A percentile compares a stretch with the other conserved stretches of the same genome.
Conservation (phyloP, 2,329 filamentous ascomycete species). For the Pestalotiopsis sp. region DNA sequence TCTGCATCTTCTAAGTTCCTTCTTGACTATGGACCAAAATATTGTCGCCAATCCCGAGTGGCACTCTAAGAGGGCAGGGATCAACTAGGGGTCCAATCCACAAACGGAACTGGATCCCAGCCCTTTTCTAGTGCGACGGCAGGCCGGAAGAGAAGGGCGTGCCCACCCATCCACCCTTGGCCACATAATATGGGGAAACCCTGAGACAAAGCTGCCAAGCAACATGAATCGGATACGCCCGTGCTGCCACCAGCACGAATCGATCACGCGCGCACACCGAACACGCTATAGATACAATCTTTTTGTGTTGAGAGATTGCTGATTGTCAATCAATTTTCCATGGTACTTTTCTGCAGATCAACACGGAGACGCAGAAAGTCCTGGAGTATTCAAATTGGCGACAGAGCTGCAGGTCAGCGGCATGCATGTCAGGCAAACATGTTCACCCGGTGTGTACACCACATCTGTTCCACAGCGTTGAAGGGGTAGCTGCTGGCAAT, state of each 20-base stretch:
- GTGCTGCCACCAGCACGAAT: neutral
- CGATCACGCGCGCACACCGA: neutral
- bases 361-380: neutral
- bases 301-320: no score
- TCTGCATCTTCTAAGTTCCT: neutral
- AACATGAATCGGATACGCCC: neutral
- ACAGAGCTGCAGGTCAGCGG: neutral
- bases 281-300: neutral
- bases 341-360: neutral
- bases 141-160: neutral
- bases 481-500: neutral
- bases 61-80: neutral
- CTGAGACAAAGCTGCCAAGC: neutral
- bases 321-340: no score
- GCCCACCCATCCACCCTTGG: neutral
- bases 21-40: neutral
- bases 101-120: neutral
- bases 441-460: no score
- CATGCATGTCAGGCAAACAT: neutral
- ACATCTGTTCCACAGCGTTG: neutral
- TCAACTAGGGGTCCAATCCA: constrained; percentile 6
- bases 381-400: neutral
- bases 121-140: neutral
- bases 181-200: neutral
- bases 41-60: neutral